Evolutionary conservation across 129 eudicot genomes (phyloP), one percentile per base, ranked within the genome.

Genomic region (Flaveria ramosissima): DNA sequence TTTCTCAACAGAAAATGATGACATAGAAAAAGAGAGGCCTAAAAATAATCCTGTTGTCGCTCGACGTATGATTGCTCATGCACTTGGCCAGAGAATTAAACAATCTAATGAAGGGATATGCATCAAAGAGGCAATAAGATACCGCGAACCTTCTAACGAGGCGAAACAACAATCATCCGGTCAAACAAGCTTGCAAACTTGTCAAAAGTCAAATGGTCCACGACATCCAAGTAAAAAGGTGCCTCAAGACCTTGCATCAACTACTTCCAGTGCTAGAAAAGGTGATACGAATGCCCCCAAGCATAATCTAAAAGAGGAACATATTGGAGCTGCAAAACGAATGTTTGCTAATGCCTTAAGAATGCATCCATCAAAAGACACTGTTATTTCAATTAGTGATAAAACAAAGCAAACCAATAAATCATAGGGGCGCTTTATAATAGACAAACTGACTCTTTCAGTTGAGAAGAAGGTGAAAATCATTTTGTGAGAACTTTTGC

Each of bases 21-120:
- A 64, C 70, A 73, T 71, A 27, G 85, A 73, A 51, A 83, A 83
- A 85, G 88, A 85, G 73, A 84, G 89, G 68, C 99, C 96, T 56
- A 76, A 75, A 59, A 74, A 83, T 19, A 83, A 85, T 85, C 97
- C 97, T 47, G 83, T 81, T 6, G 95, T 91, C 80, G 99, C 99
- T 19, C 99, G 89, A 20, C 97, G 99, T 68, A 95, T 95, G 99
- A 95, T 95, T 50, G 91, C 92, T 61, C 99, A 84, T 80, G 97
- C 99, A 16, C 92, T 95, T 69, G 97, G 99, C 19, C 84, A 89
- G 42, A 84, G 65, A 82, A 81, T 80, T 5, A 80, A 76, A 63
- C 83, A 74, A 26, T 21, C 85, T 36, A 78, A 69, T 30, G 87
- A 52, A 26, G 82, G 19, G 45, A 72, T 17, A 43, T 1, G 61